A percentile compares a stretch with the other conserved stretches of the same genome.
These are phyloP conservation scores for Hirsutella thompsonii DNA, from an alignment of 2,329 filamentous ascomycete species.

Conservation along the genomic window DNA sequence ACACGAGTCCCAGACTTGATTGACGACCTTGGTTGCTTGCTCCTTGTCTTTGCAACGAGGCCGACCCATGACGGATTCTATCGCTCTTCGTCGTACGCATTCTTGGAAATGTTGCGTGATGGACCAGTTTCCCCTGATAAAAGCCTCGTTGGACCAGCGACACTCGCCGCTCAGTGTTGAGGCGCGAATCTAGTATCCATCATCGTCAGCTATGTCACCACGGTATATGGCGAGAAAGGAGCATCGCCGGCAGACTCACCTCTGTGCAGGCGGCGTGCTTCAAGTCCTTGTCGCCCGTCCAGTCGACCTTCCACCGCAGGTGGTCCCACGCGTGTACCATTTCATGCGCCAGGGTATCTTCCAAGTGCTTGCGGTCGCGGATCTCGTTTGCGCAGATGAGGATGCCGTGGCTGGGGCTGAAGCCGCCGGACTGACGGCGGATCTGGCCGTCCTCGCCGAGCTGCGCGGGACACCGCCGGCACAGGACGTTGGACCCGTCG, in stretches of 20 bases:
- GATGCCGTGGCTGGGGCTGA: slow-evolving; percentile 77
- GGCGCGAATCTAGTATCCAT: slow-evolving; percentile 59
- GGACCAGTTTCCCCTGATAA: slow-evolving; percentile 73
- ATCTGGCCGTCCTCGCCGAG: slow-evolving; percentile 44
- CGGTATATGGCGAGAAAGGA: too few species aligned
- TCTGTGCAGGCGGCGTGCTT: slow-evolving; percentile 90
- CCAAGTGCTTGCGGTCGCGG: slow-evolving; percentile 64
- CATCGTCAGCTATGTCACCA: neutral
- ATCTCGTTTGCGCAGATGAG: slow-evolving; percentile 88
- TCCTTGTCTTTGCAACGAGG: slow-evolving; percentile 74
- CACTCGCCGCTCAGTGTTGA: slow-evolving; percentile 91
- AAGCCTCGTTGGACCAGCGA: slow-evolving; percentile 76
- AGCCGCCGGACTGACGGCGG: slow-evolving; percentile 63
- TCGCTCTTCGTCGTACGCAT: slow-evolving; percentile 74
- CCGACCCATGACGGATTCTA: slow-evolving; percentile 64
- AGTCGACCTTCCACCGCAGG: slow-evolving; percentile 80
- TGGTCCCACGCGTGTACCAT: slow-evolving; percentile 98
- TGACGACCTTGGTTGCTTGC: slow-evolving; percentile 77
- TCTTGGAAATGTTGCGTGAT: slow-evolving; percentile 88
- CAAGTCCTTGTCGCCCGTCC: slow-evolving; percentile 55
- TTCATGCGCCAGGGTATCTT: slow-evolving; percentile 92
- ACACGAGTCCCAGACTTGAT: slow-evolving; percentile 98
- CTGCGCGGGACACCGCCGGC: slow-evolving; percentile 58
- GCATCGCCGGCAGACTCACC: slow-evolving; percentile 32
- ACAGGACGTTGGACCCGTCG: slow-evolving; percentile 63